These are phyloP conservation scores for Lactarius hengduanensis DNA, from an alignment of 768 basidiomycete genomes.

Conservation along the genomic window DNA sequence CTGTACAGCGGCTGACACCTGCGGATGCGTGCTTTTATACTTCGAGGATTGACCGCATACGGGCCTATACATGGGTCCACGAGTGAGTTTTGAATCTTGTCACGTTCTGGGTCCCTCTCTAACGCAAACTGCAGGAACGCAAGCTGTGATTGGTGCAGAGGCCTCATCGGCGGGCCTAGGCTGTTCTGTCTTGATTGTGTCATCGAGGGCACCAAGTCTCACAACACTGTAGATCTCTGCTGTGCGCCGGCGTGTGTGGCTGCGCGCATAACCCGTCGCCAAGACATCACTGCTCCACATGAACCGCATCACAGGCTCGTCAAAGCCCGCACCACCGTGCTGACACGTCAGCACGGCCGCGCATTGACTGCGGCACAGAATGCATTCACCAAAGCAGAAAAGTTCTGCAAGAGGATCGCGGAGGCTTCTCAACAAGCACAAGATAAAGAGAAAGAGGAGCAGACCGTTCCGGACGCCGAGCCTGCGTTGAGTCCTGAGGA, in stretches of 20 bases:
- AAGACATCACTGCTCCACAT: constrained; percentile 31
- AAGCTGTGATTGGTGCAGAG: constrained; percentile 33
- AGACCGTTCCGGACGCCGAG: background rate
- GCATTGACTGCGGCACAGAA: background rate
- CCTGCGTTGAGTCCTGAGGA: background rate
- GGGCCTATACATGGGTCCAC: constrained; percentile 30
- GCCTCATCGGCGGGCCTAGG: constrained; percentile 33
- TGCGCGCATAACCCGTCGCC: constrained; percentile 21
- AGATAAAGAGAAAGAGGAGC: background rate
- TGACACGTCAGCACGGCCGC: background rate
- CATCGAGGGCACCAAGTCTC: background rate
- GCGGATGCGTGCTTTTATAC: constrained; percentile 33
- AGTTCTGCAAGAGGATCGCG: constrained; percentile 2
- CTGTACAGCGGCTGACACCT: constrained; percentile 29
- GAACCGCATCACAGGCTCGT: constrained; percentile 36
- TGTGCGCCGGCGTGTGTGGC: constrained; percentile 31
- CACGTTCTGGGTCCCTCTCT: background rate
- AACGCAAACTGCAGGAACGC: constrained; percentile 17
- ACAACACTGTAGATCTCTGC: constrained; percentile 36
- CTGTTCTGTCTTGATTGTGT: constrained; percentile 38
- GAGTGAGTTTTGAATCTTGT: constrained; percentile 19
- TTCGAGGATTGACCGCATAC: constrained; percentile 25
- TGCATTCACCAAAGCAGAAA: constrained; percentile 12
- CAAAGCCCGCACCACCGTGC: constrained; percentile 32
- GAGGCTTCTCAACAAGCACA: background rate